Evolutionary conservation across 1,284 basidiomycete genomes (phyloP), one percentile per base, ranked within the genome.

Genomic region (Rhodotorula sp.): DNA sequence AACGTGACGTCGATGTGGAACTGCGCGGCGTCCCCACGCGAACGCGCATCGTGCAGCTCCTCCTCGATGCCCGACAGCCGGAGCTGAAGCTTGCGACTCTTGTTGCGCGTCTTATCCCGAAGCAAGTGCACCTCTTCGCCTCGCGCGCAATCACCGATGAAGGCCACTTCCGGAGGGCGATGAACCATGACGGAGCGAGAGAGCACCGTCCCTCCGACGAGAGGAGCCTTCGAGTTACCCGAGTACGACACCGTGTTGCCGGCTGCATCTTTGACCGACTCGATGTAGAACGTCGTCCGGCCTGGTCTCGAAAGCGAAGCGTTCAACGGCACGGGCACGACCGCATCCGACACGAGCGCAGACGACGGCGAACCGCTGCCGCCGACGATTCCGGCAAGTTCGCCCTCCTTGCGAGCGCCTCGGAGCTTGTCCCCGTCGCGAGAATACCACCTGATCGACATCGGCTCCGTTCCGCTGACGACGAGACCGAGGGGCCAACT

Each of bases 111-210:
- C 53, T 54, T 54, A 12, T 54, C 26, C 54, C 91, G 87, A 48
- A 93, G 85, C 15, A 97, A 83, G 53, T 89, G 85, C 18, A 88
- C 84, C 0, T 93, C 90, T 45, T 85, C 83, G 37, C 88, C 89
- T 44, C 87, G 87, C 45, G 86, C 86, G 79, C 93, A 75, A 10
- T 61, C 62, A 48, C 86, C 82, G 57, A 84, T 84, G 83, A 97
- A 95, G 0, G 87, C 86, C 53, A 91, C 84, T 0, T 84, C 83
- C 1, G 93, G 90, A 30, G 88, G 87, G n/a, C 87, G 85, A 60
- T 96, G 84, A 46, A 97, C 88, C 14, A 86, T 83, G 66, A 93
- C 85, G 0, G 87, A 86, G 33, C 89, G 85, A 24, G 83, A 57
- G n/a, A 46, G 46, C 22, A 68, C 56, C 24, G 65, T 69, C 14